Conservation (phyloP, 345 rosid genomes). For the Toxicodendron radicans region DNA sequence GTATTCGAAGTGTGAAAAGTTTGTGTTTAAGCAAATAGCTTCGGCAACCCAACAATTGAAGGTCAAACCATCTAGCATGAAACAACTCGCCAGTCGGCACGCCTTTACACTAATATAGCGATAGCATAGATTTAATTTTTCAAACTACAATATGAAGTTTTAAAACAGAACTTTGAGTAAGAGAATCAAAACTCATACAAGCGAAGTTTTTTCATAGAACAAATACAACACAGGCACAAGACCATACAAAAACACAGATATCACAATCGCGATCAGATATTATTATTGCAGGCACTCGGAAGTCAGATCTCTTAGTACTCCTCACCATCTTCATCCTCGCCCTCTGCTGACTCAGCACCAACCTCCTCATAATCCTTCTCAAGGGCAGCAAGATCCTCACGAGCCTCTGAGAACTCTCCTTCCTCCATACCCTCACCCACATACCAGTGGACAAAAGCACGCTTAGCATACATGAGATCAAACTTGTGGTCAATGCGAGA, state of each 20-base stretch:
- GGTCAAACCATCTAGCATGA: no score
- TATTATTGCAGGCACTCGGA: not conserved
- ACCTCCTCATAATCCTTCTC: slow-evolving; percentile 85
- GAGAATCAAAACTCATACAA: not conserved
- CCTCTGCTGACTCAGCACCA: slow-evolving; percentile 76
- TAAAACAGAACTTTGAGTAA: not conserved
- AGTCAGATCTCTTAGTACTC: slow-evolving; percentile 43
- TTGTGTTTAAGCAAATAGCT: no score
- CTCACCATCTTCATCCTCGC: slow-evolving; percentile 60
- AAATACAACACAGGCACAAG: not conserved
- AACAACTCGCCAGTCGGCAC: no score
- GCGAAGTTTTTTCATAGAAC: not conserved
- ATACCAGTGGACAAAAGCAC: slow-evolving; percentile 80
- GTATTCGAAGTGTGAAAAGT: no score
- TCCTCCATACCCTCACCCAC: slow-evolving; percentile 91
- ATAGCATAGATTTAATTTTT: no score
- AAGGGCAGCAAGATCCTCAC: slow-evolving; percentile 75
- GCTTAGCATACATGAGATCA: slow-evolving; percentile 74
- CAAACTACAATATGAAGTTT: not conserved
- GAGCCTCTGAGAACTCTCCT: slow-evolving; percentile 79
- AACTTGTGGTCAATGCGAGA: slow-evolving; percentile 74
- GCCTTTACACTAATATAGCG: no score
- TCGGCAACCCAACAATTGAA: no score
- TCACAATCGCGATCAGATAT: not conserved
- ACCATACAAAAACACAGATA: not conserved